Evolutionary conservation across 495 filamentous ascomycete genomes (phyloP).

Genomic region (Xylaria grammica): DNA sequence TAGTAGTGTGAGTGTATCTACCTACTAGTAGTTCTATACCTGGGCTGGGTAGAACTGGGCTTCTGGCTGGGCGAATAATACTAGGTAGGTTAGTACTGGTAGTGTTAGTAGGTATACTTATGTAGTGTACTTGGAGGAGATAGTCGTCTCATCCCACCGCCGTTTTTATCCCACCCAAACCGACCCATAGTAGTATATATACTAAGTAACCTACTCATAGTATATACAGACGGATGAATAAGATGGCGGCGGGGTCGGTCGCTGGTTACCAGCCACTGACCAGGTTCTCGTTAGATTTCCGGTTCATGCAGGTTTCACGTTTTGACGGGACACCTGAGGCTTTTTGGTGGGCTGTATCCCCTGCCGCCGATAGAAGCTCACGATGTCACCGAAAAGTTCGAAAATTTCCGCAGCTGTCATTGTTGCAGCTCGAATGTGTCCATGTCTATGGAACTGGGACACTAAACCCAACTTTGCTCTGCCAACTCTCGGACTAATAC

Average conservation of each 20-base stretch:
- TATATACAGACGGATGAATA: background rate
- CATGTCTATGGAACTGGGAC: constrained; percentile 24
- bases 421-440: background rate
- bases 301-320: constrained; percentile 21
- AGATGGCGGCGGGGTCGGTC: constrained; percentile 6
- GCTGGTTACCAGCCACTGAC: background rate
- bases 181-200: background rate
- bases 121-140: too few species aligned
- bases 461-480: constrained; percentile 3
- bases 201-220: too few species aligned
- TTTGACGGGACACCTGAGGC: background rate
- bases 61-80: too few species aligned
- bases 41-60: too few species aligned
- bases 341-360: constrained; percentile 6
- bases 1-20: too few species aligned
- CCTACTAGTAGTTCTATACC: too few species aligned
- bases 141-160: background rate
- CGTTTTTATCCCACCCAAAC: background rate
- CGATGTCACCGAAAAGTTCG: constrained; percentile 23
- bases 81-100: background rate
- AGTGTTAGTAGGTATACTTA: background rate
- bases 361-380: constrained; percentile 1
- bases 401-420: constrained; percentile 13
- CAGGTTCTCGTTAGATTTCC: constrained; percentile 19
- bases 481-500: constrained; percentile 10